Conservation (phyloP, 306 rosid species). For the Elaeagnus macrophylla region DNA sequence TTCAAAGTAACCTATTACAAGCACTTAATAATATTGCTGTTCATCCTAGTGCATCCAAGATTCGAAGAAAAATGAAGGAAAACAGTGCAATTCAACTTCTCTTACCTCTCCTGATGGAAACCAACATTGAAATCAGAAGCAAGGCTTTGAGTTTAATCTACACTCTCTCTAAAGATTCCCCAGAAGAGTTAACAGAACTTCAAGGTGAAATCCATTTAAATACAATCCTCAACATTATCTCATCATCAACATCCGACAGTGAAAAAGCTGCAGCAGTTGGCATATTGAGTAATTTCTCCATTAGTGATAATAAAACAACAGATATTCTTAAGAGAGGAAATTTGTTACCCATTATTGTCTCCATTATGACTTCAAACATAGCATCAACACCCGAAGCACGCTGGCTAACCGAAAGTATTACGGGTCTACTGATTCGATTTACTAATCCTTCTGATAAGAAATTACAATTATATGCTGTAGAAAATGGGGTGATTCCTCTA, state of each 20-base stretch:
- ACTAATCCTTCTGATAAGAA: slow-evolving; percentile 68
- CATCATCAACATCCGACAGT: slow-evolving; percentile 35
- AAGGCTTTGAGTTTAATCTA: slow-evolving; percentile 45
- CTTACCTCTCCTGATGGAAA: slow-evolving; percentile 60
- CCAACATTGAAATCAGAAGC: slow-evolving; percentile 35
- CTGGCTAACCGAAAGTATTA: slow-evolving; percentile 35
- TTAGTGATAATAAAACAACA: slow-evolving; percentile 51
- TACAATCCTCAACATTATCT: slow-evolving; percentile 38
- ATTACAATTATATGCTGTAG: slow-evolving; percentile 57
- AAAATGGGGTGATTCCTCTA: slow-evolving; percentile 68
- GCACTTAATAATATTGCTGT: slow-evolving; percentile 74
- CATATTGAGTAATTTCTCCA: slow-evolving; percentile 60
- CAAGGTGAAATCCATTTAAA: slow-evolving; percentile 49
- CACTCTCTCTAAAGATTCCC: slow-evolving; percentile 61
- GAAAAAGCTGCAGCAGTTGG: slow-evolving; percentile 68
- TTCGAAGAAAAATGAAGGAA: slow-evolving; percentile 63
- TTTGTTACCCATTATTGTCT: slow-evolving; percentile 47
- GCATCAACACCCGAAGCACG: slow-evolving; percentile 22
- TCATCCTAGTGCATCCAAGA: slow-evolving; percentile 50
- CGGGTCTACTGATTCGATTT: slow-evolving; percentile 53
- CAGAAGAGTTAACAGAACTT: slow-evolving; percentile 59
- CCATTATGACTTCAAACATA: slow-evolving; percentile 34
- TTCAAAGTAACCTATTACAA: slow-evolving; percentile 64
- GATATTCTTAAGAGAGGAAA: slow-evolving; percentile 48
- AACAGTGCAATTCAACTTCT: slow-evolving; percentile 73